A percentile compares a stretch with the other conserved stretches of the same genome.
Conservation (phyloP, 768 basidiomycete species). For the Agrocybe pediades region DNA sequence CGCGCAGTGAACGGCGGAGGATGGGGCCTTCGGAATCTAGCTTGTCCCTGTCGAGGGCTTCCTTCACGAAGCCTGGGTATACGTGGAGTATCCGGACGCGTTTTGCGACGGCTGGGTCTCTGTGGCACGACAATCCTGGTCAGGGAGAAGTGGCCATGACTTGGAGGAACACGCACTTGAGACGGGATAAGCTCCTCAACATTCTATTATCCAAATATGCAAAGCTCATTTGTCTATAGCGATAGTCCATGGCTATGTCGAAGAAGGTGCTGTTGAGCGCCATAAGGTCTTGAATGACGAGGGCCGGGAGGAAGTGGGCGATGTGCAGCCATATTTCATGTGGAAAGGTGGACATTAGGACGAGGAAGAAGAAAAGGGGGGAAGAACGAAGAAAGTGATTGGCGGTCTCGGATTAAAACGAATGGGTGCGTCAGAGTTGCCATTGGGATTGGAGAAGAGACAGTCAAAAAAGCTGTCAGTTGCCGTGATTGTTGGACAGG, state of each 20-base stretch:
- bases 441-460: constrained; percentile 14
- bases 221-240: constrained; percentile 52
- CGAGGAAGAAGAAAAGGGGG: constrained; percentile 7
- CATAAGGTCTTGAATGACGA: constrained; percentile 32
- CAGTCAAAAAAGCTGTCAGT: constrained; percentile 25
- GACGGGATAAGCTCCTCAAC: constrained; percentile 39
- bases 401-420: constrained; percentile 8
- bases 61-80: constrained; percentile 50
- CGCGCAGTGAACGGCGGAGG: constrained; percentile 26
- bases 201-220: constrained; percentile 48
- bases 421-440: not conserved
- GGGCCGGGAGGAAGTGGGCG: constrained; percentile 34
- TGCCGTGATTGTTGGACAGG: constrained; percentile 26
- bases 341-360: constrained; percentile 24
- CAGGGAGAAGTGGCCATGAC: not conserved
- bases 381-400: constrained; percentile 2
- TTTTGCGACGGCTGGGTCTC: constrained; percentile 49
- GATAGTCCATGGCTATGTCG: constrained; percentile 45
- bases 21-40: constrained; percentile 6
- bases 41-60: constrained; percentile 33
- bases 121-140: constrained; percentile 17
- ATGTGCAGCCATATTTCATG: constrained; percentile 39
- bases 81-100: constrained; percentile 50
- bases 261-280: constrained; percentile 39
- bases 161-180: constrained; percentile 29